Percentiles rank a stretch among this genome's conserved stretches.
Conservation (phyloP, 2,329 filamentous ascomycete genomes). For the Aspergillus sp. region DNA sequence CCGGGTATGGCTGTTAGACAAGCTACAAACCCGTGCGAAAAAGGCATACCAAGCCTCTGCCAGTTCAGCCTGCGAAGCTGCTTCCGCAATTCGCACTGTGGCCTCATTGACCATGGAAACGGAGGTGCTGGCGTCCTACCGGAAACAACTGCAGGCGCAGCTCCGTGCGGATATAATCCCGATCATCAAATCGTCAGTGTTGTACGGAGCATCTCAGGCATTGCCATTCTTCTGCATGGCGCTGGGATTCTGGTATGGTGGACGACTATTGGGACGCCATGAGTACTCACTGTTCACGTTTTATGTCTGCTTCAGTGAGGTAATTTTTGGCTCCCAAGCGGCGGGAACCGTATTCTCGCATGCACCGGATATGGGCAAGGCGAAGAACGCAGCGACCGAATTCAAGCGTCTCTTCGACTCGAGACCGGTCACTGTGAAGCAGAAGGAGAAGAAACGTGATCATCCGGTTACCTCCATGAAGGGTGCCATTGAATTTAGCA, state of each 20-base stretch:
- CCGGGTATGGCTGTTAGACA: slow-evolving; percentile 74
- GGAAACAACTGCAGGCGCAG: slow-evolving; percentile 58
- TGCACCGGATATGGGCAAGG: slow-evolving; percentile 20
- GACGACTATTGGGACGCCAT: slow-evolving; percentile 47
- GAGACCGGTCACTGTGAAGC: slow-evolving; percentile 48
- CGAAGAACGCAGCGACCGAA: slow-evolving; percentile 35
- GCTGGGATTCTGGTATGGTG: slow-evolving; percentile 61
- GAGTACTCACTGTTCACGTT: slow-evolving; percentile 38
- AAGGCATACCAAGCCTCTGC: slow-evolving; percentile 72
- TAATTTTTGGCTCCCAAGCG: slow-evolving; percentile 31
- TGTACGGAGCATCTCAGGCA: slow-evolving; percentile 61
- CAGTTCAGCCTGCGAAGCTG: slow-evolving; percentile 85
- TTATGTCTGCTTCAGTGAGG: slow-evolving; percentile 41
- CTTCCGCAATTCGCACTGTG: slow-evolving; percentile 87
- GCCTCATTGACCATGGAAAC: slow-evolving; percentile 80
- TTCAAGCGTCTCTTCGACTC: slow-evolving; percentile 80
- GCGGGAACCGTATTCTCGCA: slow-evolving; percentile 25
- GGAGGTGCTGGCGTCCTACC: slow-evolving; percentile 71
- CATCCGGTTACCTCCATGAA: slow-evolving; percentile 51
- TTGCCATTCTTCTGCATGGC: slow-evolving; percentile 21
- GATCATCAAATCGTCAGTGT: slow-evolving; percentile 64
- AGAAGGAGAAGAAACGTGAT: slow-evolving; percentile 25
- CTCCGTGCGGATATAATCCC: slow-evolving; percentile 63
- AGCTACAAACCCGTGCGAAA: slow-evolving; percentile 74
- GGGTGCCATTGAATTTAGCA: slow-evolving; percentile 30